A percentile compares a stretch with the other conserved stretches of the same genome.
phyloP scores from a whole-genome alignment of 441 rosid species.

The Brassica hybrid region DNA sequence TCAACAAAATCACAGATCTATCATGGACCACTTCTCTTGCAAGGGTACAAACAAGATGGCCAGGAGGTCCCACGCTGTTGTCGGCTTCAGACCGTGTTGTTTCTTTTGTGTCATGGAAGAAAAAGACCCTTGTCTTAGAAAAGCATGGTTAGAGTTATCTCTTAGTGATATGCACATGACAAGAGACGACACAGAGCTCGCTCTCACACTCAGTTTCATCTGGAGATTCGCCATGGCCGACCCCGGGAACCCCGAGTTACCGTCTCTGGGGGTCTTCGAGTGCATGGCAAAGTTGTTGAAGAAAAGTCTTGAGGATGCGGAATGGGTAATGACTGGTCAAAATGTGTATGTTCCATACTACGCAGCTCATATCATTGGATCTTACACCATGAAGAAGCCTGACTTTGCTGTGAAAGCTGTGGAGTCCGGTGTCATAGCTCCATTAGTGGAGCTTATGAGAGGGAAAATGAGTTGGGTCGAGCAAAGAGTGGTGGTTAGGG shows the following conservation, averaged over 20 bases:
- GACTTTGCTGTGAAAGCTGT: constrained; percentile 65
- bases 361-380: constrained; percentile 82
- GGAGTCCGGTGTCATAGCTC: constrained; percentile 60
- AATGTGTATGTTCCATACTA: constrained; percentile 85
- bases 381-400: constrained; percentile 69
- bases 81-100: constrained; percentile 38
- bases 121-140: constrained; percentile 39
- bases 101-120: constrained; percentile 42
- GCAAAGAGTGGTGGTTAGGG: constrained; percentile 78
- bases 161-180: constrained; percentile 34
- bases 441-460: constrained; percentile 75
- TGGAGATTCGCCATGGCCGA: constrained; percentile 79
- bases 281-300: constrained; percentile 67
- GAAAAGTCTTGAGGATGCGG: constrained; percentile 51
- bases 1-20: constrained; percentile 32
- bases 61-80: constrained; percentile 36
- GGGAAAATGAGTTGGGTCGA: constrained; percentile 86
- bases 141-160: constrained; percentile 29
- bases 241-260: constrained; percentile 73
- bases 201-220: constrained; percentile 69
- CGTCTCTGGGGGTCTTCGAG: constrained; percentile 74
- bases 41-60: constrained; percentile 26
- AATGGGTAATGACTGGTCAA: constrained; percentile 71
- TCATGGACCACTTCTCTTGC: constrained; percentile 45
- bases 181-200: constrained; percentile 57